Evolutionary conservation across 2,329 filamentous ascomycete species (phyloP).

Genomic region (Mycosphaerella sp.): DNA sequence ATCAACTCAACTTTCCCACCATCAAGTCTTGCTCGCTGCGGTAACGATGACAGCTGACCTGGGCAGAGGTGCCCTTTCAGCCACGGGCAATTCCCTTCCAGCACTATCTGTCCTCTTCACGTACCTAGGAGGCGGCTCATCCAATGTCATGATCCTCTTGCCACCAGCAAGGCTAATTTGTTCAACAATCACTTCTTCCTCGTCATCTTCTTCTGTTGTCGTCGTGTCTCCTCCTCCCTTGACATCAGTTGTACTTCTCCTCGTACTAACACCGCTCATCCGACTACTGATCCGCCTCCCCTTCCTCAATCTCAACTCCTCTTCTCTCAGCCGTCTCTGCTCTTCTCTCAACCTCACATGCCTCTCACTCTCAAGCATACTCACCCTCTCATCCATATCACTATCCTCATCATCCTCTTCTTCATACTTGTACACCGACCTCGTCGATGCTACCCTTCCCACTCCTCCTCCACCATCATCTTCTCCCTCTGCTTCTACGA

Average conservation of each 20-base stretch:
- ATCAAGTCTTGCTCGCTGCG: constrained; percentile 1
- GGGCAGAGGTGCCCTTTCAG: constrained; percentile 43
- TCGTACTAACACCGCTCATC: constrained; percentile 11
- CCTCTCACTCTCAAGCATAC: constrained; percentile 20
- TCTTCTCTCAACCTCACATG: constrained; percentile 27
- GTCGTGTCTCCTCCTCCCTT: background rate
- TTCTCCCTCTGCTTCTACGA: constrained; percentile 42
- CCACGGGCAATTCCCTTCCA: constrained; percentile 40
- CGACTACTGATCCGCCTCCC: constrained; percentile 1
- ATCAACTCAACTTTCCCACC: background rate
- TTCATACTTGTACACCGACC: constrained; percentile 1
- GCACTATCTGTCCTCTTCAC: constrained; percentile 37
- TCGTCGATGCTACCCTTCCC: too few species aligned
- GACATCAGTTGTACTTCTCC: background rate
- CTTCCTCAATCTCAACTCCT: constrained; percentile 1
- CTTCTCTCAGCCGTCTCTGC: constrained; percentile 26
- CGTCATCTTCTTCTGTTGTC: background rate
- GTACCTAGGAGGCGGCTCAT: constrained; percentile 28
- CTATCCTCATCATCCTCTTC: constrained; percentile 3
- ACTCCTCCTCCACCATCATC: constrained; percentile 34
- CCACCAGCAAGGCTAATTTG: constrained; percentile 23
- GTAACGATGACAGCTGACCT: constrained; percentile 10
- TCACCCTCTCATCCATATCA: constrained; percentile 5
- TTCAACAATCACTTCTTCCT: constrained; percentile 13
- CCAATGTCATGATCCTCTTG: constrained; percentile 19